Base-by-base conservation (phyloP, 169 alveolate species). In the Eimeria praecox region DNA sequence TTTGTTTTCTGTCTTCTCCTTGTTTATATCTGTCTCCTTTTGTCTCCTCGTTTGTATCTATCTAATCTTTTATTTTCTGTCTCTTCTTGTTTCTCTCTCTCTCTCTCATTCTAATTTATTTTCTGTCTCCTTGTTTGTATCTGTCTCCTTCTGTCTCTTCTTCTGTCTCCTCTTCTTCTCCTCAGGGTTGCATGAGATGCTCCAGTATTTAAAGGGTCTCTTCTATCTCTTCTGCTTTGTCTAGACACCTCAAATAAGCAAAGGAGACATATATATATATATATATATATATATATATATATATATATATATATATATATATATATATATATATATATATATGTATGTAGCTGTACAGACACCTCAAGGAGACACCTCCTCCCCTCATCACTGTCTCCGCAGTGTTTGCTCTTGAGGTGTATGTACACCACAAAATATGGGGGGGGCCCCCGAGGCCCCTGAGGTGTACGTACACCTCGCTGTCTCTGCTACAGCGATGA, bases 181-280 rank as follows among this genome's bases (percentile, higher is more conserved):
- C 52, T 85, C 95, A 90, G 96, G 96, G n/a, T 97, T 99, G 78
- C 97, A 97, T 46, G 99, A 99, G 92, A 98, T 99, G 88, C 95
- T 98, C 82, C 98, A 98, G 52, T 99, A 98, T 91, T 97, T 99
- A 49, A 97, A 98, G 90, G 99, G 99, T 40, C 97, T 99, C 38
- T 95, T 98, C 96, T 96, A 96, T 49, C 97, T 98, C 54, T 98
- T 98, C 64, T 97, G 98, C 98, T 97, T 97, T 54, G 96, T 98
- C 35, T 98, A 90, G 90, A 52, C 62, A 71, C 82, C 46, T 71
- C 82, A 38, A 20, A 66, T 14, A 71, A 10, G 20, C 40, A 33
- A 30, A 10, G 52, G 18, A 20, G 78, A 8, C 9, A 8, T 22
- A 66, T 22, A 27, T 22, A n/a, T n/a, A n/a, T n/a, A n/a, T n/a